Evolutionary conservation across 306 rosid species (phyloP).

Genomic region (Begonia loranthoides): DNA sequence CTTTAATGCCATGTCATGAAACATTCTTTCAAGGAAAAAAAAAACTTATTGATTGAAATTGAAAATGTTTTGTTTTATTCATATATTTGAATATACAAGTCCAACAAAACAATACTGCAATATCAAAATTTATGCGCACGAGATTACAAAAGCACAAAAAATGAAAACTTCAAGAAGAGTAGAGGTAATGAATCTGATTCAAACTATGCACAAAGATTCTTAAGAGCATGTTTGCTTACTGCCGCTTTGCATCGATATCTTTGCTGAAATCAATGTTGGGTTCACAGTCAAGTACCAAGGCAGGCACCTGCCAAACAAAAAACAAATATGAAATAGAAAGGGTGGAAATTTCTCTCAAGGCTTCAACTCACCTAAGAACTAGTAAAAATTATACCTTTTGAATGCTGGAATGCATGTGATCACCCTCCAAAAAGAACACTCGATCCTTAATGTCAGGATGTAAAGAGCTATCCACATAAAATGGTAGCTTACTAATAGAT

Average conservation of each 20-base stretch:
- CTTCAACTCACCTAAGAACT: neutral
- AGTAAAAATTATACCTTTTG: conserved; percentile 52
- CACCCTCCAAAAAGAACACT: conserved; percentile 87
- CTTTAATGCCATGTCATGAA: too few relatives aligned
- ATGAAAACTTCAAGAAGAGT: too few relatives aligned
- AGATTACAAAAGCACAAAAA: too few relatives aligned
- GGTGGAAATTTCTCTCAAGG: neutral
- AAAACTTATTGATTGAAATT: too few relatives aligned
- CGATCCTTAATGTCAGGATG: conserved; percentile 85
- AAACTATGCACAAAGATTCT: too few relatives aligned
- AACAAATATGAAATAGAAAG: neutral
- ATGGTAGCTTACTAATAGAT: conserved; percentile 55
- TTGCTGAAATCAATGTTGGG: conserved; percentile 96
- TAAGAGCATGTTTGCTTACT: conserved; percentile 30
- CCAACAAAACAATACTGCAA: too few relatives aligned
- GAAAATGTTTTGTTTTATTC: too few relatives aligned
- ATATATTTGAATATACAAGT: too few relatives aligned
- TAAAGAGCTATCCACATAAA: conserved; percentile 54
- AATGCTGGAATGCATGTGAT: conserved; percentile 96
- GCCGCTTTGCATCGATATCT: conserved; percentile 86
- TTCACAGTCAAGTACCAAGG: conserved; percentile 92
- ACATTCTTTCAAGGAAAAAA: too few relatives aligned
- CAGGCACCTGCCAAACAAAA: conserved; percentile 62
- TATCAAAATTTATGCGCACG: too few relatives aligned
- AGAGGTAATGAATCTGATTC: too few relatives aligned